Conservation (phyloP, 805 yeast species). For the Candida nanaspora region DNA sequence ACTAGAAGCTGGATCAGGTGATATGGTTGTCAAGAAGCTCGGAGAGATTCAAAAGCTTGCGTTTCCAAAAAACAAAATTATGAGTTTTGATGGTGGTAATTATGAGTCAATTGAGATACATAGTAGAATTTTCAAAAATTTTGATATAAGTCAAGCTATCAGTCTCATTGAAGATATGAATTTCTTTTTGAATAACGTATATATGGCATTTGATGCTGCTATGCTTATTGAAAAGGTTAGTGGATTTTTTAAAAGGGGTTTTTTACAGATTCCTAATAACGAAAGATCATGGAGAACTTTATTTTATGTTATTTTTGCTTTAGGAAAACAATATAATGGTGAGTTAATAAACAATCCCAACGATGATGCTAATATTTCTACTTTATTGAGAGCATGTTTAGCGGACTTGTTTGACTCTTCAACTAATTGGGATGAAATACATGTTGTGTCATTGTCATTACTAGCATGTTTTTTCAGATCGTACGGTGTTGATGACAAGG, state of each 20-base stretch:
- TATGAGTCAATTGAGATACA: neutral
- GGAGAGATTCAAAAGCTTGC: neutral
- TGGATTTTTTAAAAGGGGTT: neutral
- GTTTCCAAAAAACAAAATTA: neutral
- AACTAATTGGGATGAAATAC: neutral
- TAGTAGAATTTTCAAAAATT: neutral
- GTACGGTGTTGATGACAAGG: slow-evolving; percentile 16
- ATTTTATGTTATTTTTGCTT: neutral
- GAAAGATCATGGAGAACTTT: slow-evolving; percentile 1
- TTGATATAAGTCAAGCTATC: neutral
- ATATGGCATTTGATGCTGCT: neutral
- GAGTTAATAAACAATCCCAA: neutral
- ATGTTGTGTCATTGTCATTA: neutral
- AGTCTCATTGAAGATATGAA: neutral
- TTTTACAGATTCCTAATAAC: neutral
- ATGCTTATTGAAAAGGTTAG: neutral
- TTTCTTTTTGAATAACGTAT: neutral
- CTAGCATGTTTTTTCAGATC: slow-evolving; percentile 12
- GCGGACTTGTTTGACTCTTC: neutral
- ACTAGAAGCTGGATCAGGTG: neutral
- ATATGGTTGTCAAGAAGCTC: neutral
- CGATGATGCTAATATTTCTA: neutral
- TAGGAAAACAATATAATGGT: slow-evolving; percentile 1
- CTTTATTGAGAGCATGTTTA: neutral
- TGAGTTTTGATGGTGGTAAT: neutral